Percentiles rank a stretch among this genome's conserved stretches.
Conservation (phyloP, 371 early-diverging fungal species). For the Haplosporangium sp. region DNA sequence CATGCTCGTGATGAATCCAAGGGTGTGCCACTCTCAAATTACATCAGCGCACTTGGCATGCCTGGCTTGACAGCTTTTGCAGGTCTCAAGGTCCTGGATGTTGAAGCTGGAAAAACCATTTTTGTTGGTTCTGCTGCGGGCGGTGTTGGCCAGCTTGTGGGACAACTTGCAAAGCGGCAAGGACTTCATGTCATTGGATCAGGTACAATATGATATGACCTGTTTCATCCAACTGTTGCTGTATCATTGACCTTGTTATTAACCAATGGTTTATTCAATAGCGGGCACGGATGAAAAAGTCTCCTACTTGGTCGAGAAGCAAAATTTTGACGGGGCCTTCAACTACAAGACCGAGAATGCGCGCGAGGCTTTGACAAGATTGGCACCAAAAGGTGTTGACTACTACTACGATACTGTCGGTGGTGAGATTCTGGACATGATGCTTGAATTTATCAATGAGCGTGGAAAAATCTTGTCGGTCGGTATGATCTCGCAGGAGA, state of each 20-base stretch:
- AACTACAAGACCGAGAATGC: constrained; percentile 43
- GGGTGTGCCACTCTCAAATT: constrained; percentile 32
- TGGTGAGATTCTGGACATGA: constrained; percentile 26
- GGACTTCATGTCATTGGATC: constrained; percentile 45
- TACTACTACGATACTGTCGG: constrained; percentile 43
- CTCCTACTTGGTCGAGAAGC: constrained; percentile 16
- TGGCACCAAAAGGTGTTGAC: constrained; percentile 42
- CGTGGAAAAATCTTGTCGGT: constrained; percentile 35
- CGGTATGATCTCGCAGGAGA: constrained; percentile 55
- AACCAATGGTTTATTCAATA: neutral
- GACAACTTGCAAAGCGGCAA: constrained; percentile 38
- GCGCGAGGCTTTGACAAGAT: constrained; percentile 30
- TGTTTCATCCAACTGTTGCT: neutral
- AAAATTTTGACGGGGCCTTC: constrained; percentile 39
- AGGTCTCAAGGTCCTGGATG: constrained; percentile 33
- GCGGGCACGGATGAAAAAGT: constrained; percentile 48
- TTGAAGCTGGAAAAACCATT: constrained; percentile 63
- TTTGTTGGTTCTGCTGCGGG: constrained; percentile 69
- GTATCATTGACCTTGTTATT: neutral
- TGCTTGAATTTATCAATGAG: constrained; percentile 40
- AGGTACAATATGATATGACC: constrained; percentile 14
- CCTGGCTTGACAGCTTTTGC: constrained; percentile 42
- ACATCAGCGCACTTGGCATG: constrained; percentile 43
- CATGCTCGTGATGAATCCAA: constrained; percentile 43
- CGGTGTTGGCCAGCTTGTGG: constrained; percentile 69